phyloP scores from a whole-genome alignment of 2,329 filamentous ascomycete species.

The Dactylellina drechsleri region DNA sequence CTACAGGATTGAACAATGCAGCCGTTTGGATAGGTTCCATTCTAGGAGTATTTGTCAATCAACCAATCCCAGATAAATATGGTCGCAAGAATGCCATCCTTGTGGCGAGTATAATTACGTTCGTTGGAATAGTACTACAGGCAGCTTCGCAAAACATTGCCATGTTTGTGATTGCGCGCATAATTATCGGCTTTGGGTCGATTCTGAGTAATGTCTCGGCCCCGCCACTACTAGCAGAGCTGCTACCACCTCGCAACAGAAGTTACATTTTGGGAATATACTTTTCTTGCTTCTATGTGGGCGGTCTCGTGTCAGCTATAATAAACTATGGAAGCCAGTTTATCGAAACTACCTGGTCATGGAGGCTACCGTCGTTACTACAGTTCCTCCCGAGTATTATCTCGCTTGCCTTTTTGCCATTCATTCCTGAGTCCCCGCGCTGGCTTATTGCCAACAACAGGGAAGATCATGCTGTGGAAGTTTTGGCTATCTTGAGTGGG shows the following conservation, averaged over 20 bases:
- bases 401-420: slow-evolving; percentile 57
- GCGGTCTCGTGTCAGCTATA: slow-evolving; percentile 59
- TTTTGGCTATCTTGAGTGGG: slow-evolving; percentile 55
- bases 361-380: slow-evolving; percentile 61
- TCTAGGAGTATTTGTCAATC: slow-evolving; percentile 60
- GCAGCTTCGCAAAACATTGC: slow-evolving; percentile 66
- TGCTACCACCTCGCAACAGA: slow-evolving; percentile 41
- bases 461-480: slow-evolving; percentile 49
- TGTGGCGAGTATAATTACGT: slow-evolving; percentile 61
- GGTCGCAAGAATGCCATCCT: slow-evolving; percentile 65
- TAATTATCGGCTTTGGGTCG: slow-evolving; percentile 65
- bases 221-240: slow-evolving; percentile 32
- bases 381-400: slow-evolving; percentile 60
- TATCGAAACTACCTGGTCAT: slow-evolving; percentile 61
- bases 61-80: slow-evolving; percentile 62
- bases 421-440: slow-evolving; percentile 60
- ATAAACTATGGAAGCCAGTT: slow-evolving; percentile 60
- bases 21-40: slow-evolving; percentile 68
- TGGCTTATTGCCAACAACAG: slow-evolving; percentile 60
- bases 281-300: slow-evolving; percentile 58
- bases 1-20: slow-evolving; percentile 68
- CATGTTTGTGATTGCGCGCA: slow-evolving; percentile 66
- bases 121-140: slow-evolving; percentile 65
- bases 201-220: slow-evolving; percentile 41
- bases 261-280: slow-evolving; percentile 42